Conservation (phyloP, 2,329 filamentous ascomycete species). For the Monosporascus sp. region DNA sequence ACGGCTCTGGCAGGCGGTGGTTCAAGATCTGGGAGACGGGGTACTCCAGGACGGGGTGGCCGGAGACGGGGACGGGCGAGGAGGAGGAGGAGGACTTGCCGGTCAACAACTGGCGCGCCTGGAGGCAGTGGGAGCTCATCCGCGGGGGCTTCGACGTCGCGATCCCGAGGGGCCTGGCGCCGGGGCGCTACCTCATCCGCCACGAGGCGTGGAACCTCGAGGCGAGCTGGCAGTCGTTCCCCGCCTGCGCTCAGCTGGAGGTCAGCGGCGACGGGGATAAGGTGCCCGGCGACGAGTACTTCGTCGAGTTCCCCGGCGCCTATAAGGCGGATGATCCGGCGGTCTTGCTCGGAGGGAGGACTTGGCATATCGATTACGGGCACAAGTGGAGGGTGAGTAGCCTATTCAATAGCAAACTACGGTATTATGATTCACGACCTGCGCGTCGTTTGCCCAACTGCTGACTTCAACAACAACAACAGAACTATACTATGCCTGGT, state of each 20-base stretch:
- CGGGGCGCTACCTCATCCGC: constrained; percentile 8
- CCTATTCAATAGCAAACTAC: too few species aligned
- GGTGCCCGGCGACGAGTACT: neutral
- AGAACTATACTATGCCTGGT: neutral
- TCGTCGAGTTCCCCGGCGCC: constrained; percentile 1
- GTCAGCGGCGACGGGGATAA: neutral
- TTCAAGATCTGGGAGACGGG: constrained; percentile 8
- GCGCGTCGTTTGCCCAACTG: too few species aligned
- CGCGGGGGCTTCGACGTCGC: constrained; percentile 1
- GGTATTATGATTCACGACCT: too few species aligned
- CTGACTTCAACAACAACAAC: too few species aligned
- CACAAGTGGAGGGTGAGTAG: neutral
- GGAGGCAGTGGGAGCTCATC: neutral
- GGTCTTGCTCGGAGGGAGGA: neutral
- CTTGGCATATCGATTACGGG: neutral
- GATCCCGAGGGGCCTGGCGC: constrained; percentile 4
- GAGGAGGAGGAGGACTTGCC: too few species aligned
- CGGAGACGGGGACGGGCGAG: neutral
- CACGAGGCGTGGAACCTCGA: constrained; percentile 9
- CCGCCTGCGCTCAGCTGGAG: constrained; percentile 1
- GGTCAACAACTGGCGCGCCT: neutral
- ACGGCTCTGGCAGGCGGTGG: constrained; percentile 5
- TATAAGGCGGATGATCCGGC: neutral
- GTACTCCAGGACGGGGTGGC: constrained; percentile 13
- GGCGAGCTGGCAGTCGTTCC: constrained; percentile 3